Conservation (phyloP, 176 grass and related monocot species). For the Lolium multiflorum region DNA sequence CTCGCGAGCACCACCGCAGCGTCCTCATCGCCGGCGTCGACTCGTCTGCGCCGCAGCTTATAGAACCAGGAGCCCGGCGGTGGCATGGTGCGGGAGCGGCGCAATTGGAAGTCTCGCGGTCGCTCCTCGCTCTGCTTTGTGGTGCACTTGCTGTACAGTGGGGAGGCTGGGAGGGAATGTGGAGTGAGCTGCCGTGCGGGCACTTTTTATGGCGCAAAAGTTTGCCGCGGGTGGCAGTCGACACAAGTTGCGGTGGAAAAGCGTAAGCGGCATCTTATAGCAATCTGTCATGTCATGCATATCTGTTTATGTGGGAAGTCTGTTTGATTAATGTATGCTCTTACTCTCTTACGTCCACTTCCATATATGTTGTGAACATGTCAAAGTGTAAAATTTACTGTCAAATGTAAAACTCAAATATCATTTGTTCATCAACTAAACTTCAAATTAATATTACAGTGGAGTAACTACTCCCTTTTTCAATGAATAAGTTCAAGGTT, state of each 20-base stretch:
- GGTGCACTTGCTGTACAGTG: neutral
- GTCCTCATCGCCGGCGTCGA: neutral
- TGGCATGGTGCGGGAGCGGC: slow-evolving; percentile 37
- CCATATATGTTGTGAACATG: neutral
- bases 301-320: neutral
- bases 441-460: no score
- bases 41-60: slow-evolving; percentile 67
- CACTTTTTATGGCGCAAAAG: slow-evolving; percentile 57
- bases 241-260: slow-evolving; percentile 43
- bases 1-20: neutral
- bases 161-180: neutral
- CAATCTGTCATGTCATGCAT: neutral
- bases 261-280: slow-evolving; percentile 2
- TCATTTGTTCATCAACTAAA: neutral
- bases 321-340: neutral
- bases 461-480: no score
- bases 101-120: neutral
- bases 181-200: slow-evolving; percentile 17
- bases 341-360: neutral
- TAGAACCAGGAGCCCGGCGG: slow-evolving; percentile 74
- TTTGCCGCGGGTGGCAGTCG: slow-evolving; percentile 42
- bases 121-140: neutral
- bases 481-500: no score
- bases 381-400: neutral
- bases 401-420: neutral